Evolutionary conservation across 345 rosid genomes (phyloP).

Genomic region (Atalantia buxifolia): DNA sequence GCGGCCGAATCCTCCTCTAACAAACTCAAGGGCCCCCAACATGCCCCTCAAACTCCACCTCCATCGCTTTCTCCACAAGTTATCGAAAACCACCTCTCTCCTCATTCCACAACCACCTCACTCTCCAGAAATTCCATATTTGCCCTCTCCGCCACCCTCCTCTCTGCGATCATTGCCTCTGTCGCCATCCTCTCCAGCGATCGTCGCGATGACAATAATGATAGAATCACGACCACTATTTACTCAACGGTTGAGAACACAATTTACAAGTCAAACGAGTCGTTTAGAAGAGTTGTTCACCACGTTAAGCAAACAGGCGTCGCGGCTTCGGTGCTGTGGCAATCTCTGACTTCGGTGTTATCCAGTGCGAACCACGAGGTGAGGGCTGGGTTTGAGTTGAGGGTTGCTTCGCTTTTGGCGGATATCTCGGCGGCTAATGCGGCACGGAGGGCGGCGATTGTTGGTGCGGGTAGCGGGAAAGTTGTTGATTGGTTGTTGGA

Average conservation of each 20-base stretch:
- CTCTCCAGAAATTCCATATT: conserved; percentile 40
- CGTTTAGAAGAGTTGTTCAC: conserved; percentile 49
- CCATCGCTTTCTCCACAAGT: conserved; percentile 19
- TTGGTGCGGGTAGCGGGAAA: conserved; percentile 79
- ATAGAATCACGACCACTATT: conserved; percentile 23
- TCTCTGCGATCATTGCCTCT: conserved; percentile 52
- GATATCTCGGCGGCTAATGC: conserved; percentile 86
- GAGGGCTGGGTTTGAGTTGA: conserved; percentile 82
- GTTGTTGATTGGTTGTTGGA: conserved; percentile 97
- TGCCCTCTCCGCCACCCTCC: conserved; percentile 57
- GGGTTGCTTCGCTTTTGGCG: conserved; percentile 84
- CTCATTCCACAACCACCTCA: conserved; percentile 15
- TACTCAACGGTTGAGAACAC: conserved; percentile 42
- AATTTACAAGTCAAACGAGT: conserved; percentile 52
- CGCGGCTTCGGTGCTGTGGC: conserved; percentile 88
- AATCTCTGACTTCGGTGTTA: conserved; percentile 79
- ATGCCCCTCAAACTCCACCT: conserved; percentile 28
- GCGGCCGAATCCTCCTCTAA: conserved; percentile 24
- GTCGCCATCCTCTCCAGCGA: conserved; percentile 29
- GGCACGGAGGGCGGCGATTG: conserved; percentile 74
- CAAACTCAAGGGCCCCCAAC: conserved; percentile 25
- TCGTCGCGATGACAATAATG: background rate
- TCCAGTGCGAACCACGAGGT: conserved; percentile 96
- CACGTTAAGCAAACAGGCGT: conserved; percentile 73
- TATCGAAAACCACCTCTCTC: conserved; percentile 13